Percentiles rank a stretch among this genome's conserved stretches.
phyloP scores from a whole-genome alignment of 2,329 filamentous ascomycete genomes.

The Chaetomiaceae sp. region DNA sequence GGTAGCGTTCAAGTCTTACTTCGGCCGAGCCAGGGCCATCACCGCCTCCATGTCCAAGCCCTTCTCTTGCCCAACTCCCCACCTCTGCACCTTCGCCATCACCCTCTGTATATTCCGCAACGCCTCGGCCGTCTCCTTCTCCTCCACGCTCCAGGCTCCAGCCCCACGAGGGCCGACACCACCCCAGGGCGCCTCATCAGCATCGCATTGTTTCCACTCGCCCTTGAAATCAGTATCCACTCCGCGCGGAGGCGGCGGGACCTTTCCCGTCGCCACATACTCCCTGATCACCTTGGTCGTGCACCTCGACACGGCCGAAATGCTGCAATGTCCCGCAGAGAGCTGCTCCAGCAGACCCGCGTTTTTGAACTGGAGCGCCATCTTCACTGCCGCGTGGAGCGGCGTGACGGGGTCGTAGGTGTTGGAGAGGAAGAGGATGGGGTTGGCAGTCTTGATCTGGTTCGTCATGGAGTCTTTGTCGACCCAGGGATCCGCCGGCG shows the following conservation, averaged over 20 bases:
- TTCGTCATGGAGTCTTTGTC: constrained; percentile 12
- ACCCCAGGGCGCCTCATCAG: constrained; percentile 20
- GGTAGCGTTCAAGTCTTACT: too few species aligned
- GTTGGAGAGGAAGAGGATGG: constrained; percentile 54
- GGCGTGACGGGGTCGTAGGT: constrained; percentile 58
- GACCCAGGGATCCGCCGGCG: constrained; percentile 27
- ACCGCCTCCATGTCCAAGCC: not conserved
- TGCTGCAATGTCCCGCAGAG: constrained; percentile 35
- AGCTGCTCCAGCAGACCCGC: constrained; percentile 38
- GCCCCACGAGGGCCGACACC: not conserved
- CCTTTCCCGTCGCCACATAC: constrained; percentile 35
- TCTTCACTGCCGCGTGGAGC: constrained; percentile 41
- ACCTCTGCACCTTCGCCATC: not conserved
- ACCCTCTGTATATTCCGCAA: not conserved
- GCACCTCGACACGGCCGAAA: constrained; percentile 35
- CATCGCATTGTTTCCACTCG: constrained; percentile 22
- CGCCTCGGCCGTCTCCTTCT: constrained; percentile 2
- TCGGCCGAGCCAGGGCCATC: not conserved
- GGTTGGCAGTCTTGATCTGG: constrained; percentile 44
- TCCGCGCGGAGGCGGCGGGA: constrained; percentile 30
- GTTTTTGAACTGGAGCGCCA: constrained; percentile 36
- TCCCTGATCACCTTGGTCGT: constrained; percentile 33
- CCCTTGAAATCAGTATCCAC: constrained; percentile 7
- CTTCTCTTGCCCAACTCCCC: not conserved
- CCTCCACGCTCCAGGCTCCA: constrained; percentile 4